Percentiles rank a stretch among this genome's conserved stretches.
Evolutionary conservation across 2,329 filamentous ascomycete genomes (phyloP).

Genomic region (Aplosporella prunicola): DNA sequence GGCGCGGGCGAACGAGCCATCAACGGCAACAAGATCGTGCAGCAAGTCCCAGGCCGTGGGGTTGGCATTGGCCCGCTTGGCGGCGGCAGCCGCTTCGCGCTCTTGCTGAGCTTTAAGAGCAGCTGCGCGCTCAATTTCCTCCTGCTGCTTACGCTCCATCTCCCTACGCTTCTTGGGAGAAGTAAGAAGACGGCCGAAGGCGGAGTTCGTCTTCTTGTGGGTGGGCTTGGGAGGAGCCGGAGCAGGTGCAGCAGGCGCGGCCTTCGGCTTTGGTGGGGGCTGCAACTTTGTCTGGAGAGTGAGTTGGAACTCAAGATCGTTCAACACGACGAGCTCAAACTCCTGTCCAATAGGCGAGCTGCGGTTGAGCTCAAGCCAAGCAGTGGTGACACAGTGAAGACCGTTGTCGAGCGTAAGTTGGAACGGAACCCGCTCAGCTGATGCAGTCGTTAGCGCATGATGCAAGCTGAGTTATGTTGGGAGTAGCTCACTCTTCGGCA

Average conservation of each 20-base stretch:
- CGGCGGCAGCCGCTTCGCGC: slow-evolving; percentile 24
- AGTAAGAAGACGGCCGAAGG: slow-evolving; percentile 76
- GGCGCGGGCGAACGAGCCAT: slow-evolving; percentile 88
- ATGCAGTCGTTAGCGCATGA: slow-evolving; percentile 12
- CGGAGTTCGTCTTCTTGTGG: slow-evolving; percentile 61
- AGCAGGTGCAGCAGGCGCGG: slow-evolving; percentile 32
- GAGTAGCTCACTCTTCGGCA: slow-evolving; percentile 69
- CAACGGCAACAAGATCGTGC: slow-evolving; percentile 75
- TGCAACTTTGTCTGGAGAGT: slow-evolving; percentile 93
- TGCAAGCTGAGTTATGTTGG: background rate
- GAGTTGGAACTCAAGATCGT: slow-evolving; percentile 97
- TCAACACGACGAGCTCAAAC: slow-evolving; percentile 93
- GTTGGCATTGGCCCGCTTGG: slow-evolving; percentile 47
- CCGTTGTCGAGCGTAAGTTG: slow-evolving; percentile 97
- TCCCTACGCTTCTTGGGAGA: slow-evolving; percentile 97
- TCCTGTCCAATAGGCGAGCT: slow-evolving; percentile 95
- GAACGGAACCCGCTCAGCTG: slow-evolving; percentile 87
- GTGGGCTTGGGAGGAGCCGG: slow-evolving; percentile 53
- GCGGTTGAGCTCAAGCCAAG: slow-evolving; percentile 84
- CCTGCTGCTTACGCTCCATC: slow-evolving; percentile 71
- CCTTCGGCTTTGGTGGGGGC: slow-evolving; percentile 49
- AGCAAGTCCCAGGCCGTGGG: slow-evolving; percentile 78
- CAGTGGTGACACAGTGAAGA: slow-evolving; percentile 92
- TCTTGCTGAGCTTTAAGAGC: slow-evolving; percentile 38
- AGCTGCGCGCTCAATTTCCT: slow-evolving; percentile 68